Percentiles rank a stretch among this genome's conserved stretches.
Evolutionary conservation across 2,329 filamentous ascomycete genomes (phyloP).

Genomic region (Cytospora mali): DNA sequence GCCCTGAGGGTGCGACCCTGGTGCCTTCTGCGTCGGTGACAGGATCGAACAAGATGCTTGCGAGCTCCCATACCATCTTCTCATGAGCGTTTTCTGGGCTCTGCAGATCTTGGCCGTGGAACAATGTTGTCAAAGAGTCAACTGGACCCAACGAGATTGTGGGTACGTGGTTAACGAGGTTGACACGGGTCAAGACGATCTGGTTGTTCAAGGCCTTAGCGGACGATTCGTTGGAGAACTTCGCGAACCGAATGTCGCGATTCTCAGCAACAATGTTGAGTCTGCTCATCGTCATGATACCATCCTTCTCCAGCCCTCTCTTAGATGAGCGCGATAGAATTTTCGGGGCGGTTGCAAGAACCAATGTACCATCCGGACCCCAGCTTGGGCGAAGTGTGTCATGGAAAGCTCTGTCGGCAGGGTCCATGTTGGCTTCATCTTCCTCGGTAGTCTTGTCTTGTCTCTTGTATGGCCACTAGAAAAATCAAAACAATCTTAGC

Average conservation of each 20-base stretch:
- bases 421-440: conserved; percentile 62
- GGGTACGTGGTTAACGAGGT: conserved; percentile 60
- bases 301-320: conserved; percentile 41
- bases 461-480: conserved; percentile 86
- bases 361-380: conserved; percentile 72
- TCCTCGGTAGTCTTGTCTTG: conserved; percentile 69
- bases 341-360: conserved; percentile 42
- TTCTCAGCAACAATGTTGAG: conserved; percentile 63
- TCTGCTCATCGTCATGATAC: conserved; percentile 56
- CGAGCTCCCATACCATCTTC: conserved; percentile 80
- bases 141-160: conserved; percentile 52
- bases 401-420: conserved; percentile 69
- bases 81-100: conserved; percentile 56
- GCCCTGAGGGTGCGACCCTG: conserved; percentile 17
- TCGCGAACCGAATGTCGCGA: conserved; percentile 66
- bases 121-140: conserved; percentile 54
- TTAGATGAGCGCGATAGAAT: conserved; percentile 24
- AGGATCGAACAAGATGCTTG: conserved; percentile 85
- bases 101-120: conserved; percentile 40
- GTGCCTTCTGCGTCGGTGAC: conserved; percentile 41
- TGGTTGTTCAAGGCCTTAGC: conserved; percentile 59
- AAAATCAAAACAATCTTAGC: conserved; percentile 50
- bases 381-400: conserved; percentile 77
- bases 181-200: conserved; percentile 57
- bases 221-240: conserved; percentile 60